Conservation (phyloP, 1,139 yeast genomes). For the Blastobotrys proliferans region DNA sequence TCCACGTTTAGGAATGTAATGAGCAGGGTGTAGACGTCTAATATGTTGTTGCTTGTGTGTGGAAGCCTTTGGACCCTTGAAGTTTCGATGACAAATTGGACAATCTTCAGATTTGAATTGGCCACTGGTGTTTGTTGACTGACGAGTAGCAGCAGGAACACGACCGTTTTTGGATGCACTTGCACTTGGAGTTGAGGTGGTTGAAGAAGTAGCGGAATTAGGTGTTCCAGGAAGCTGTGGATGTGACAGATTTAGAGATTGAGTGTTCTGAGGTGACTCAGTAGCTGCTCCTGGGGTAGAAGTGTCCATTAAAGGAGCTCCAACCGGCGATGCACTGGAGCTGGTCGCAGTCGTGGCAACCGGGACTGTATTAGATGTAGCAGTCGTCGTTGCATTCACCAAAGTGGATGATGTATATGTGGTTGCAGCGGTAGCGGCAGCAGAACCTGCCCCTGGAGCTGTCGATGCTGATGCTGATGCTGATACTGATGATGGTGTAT, state of each 20-base stretch:
- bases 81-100: slow-evolving; percentile 41
- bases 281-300: background rate
- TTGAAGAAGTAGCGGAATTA: too few relatives aligned
- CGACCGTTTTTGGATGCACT: too few relatives aligned
- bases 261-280: too few relatives aligned
- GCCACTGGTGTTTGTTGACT: slow-evolving; percentile 17
- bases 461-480: background rate
- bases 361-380: slow-evolving; percentile 16
- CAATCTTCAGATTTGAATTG: slow-evolving; percentile 37
- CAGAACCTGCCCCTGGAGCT: background rate
- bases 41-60: slow-evolving; percentile 47
- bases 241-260: too few relatives aligned
- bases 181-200: too few relatives aligned
- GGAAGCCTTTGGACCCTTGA: slow-evolving; percentile 44
- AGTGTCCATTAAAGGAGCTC: background rate
- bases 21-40: slow-evolving; percentile 42
- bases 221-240: too few relatives aligned
- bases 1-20: slow-evolving; percentile 43
- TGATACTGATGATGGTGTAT: background rate
- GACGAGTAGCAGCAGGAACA: slow-evolving; percentile 18
- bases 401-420: background rate
- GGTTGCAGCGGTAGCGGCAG: background rate
- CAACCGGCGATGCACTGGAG: background rate
- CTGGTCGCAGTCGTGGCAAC: slow-evolving; percentile 15
- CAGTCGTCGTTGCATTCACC: slow-evolving; percentile 6